Base-by-base conservation (phyloP, 2,329 filamentous ascomycete species). In the Amesomyces nigricolor region DNA sequence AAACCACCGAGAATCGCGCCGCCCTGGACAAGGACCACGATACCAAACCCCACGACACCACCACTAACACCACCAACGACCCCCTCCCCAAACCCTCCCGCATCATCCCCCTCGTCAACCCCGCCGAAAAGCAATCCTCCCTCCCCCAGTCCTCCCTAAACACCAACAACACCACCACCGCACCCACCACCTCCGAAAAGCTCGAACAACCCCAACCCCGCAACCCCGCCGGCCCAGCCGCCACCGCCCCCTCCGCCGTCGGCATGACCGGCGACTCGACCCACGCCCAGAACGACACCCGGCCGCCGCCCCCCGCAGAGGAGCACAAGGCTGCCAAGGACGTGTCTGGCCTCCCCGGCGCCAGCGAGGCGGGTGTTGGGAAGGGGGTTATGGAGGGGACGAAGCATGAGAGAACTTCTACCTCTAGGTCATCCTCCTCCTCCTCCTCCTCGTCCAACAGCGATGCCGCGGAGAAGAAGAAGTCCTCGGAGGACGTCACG, bases 281-380 rank as follows among this genome's bases (percentile, higher is more conserved):
- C 54, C 57, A 60, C 19, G 67, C 62, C 8, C 75, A 77, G 59
- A 70, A 68, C 53, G 73, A 77, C 57, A 71, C 68, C 22, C 71
- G 73, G n/a, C 59, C 53, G 4, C 48, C 67, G 47, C 71, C 74
- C 0, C 7, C 44, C 22, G 7, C 16, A 8, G 26, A 5, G 39
- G 19, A 54, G 13, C 13, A 22, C 26, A 44, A 22, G 19, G 22
- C 9, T 5, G 16, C 17, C 39, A 43, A 44, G 7, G 29, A 50
- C 43, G 3, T 10, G 7, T 19, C 32, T 5, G 9, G 9, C 16
- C 19, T 5, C 22, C 42, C 38, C 22, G 29, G 13, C 14, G 16
- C 32, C 30, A n/a, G 14, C 19, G 22, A 26, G 22, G 22, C 22
- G 22, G 22, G 22, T 26, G 22, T 26, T 2, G 22, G 22, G 22